Evolutionary conservation across 768 basidiomycete genomes (phyloP).

Genomic region (Russula lepida): DNA sequence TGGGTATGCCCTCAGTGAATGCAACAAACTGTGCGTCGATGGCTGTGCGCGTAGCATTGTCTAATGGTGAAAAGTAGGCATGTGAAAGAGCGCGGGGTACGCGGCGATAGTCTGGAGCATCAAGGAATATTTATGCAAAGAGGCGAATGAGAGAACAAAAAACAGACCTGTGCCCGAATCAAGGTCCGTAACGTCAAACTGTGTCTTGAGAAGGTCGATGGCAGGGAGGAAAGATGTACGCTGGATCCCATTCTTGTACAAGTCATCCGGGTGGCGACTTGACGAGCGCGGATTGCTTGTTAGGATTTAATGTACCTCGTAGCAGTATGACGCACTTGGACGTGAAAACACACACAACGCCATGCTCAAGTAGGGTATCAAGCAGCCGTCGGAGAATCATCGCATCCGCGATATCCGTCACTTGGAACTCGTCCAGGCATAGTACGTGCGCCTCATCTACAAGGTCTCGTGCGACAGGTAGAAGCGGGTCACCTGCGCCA

Average conservation of each 20-base stretch:
- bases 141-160: not conserved
- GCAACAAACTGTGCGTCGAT: conserved; percentile 80
- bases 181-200: conserved; percentile 83
- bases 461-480: conserved; percentile 81
- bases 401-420: conserved; percentile 95
- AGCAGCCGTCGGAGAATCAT: conserved; percentile 93
- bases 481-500: conserved; percentile 72
- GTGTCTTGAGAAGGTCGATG: conserved; percentile 84
- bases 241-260: conserved; percentile 99
- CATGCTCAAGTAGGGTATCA: conserved; percentile 77
- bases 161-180: conserved; percentile 85
- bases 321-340: conserved; percentile 65
- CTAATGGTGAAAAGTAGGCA: conserved; percentile 84
- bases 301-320: not conserved
- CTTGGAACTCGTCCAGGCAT: conserved; percentile 99
- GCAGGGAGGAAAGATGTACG: conserved; percentile 90
- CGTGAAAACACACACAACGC: conserved; percentile 92
- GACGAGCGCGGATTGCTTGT: not conserved
- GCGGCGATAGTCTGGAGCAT: conserved; percentile 76
- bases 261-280: conserved; percentile 93
- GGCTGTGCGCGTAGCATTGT: conserved; percentile 54
- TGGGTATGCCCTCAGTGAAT: conserved; percentile 49
- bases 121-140: not conserved
- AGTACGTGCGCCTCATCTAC: conserved; percentile 79
- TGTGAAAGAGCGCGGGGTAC: conserved; percentile 88